Base-by-base conservation (phyloP, 768 basidiomycete species). In the button mushroom (Agaricus bisporus) region DNA sequence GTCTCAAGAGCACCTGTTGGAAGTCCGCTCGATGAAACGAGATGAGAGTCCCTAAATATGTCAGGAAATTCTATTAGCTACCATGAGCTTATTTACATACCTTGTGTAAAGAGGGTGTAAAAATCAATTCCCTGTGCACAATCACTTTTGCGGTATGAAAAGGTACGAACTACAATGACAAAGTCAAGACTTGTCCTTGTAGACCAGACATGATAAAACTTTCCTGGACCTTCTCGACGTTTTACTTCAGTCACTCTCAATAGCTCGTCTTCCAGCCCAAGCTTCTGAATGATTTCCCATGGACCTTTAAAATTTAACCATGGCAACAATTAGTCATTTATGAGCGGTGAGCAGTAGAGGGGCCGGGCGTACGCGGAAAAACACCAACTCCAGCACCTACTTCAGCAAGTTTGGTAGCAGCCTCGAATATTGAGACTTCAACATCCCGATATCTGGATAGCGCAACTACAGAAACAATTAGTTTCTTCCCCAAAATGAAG, bases 1-100 rank as follows among this genome's bases (percentile, higher is more conserved):
- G 70, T 39, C 69, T 64, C 8, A 88, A 71, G 50, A 89, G 72
- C 1, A 74, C 76, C 18, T 69, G 65, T 52, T 87, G 85, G 59
- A 88, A 85, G 59, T 86, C 83, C 20, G 84, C 74, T 14, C 87
- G 80, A 64, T 86, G 86, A 57, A 88, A 73, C 54, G 67, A 65
- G 57, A 81, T 69, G 56, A 81, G 50, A 52, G 67, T 66, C n/a
- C 81, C 81, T 83, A 61, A 38, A 37, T 28, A 46, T 20, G 50
- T 57, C 25, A 35, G 58, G 54, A 48, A 58, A 55, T 60, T 49
- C 39, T 48, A 18, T 22, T 28, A 29, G 56, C 36, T 36, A 35
- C 20, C 18, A 22, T 29, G 9, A 41, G 42, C 50, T 48, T 44
- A 47, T 38, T 29, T 14, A 61, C 69, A 25, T 55, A 83, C 86